phyloP scores from a whole-genome alignment of 2,329 filamentous ascomycete genomes.

The Huntiella savannae region DNA sequence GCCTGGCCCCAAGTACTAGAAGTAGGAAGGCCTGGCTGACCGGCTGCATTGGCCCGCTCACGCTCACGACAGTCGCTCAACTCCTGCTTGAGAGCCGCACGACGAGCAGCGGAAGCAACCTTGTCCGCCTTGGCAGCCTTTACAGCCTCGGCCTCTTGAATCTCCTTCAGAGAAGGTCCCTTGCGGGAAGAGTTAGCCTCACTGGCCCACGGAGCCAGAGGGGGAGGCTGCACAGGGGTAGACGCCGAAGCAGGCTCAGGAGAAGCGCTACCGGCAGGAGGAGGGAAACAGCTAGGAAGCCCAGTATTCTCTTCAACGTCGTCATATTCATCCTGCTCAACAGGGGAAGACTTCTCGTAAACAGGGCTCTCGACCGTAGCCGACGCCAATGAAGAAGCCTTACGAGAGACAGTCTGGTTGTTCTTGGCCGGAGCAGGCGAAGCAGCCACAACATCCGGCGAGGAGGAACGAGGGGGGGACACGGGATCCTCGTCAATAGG shows the following conservation, averaged over 20 bases:
- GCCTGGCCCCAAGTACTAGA: slow-evolving; percentile 76
- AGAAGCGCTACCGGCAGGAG: slow-evolving; percentile 27
- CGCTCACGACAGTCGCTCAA: slow-evolving; percentile 37
- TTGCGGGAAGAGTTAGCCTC: slow-evolving; percentile 57
- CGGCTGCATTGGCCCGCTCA: slow-evolving; percentile 30
- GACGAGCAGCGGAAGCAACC: slow-evolving; percentile 55
- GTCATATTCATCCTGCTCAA: background rate
- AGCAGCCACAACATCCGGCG: background rate
- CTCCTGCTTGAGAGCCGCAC: slow-evolving; percentile 65
- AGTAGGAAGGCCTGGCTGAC: slow-evolving; percentile 61
- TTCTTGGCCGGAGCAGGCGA: background rate
- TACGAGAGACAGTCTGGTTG: too few species aligned
- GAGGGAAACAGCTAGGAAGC: slow-evolving; percentile 58
- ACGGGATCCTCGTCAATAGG: slow-evolving; percentile 30
- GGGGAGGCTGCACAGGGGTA: slow-evolving; percentile 33
- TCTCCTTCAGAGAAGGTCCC: slow-evolving; percentile 85
- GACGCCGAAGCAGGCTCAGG: slow-evolving; percentile 33
- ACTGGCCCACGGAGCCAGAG: slow-evolving; percentile 88
- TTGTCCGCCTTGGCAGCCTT: slow-evolving; percentile 84
- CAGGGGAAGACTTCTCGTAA: background rate
- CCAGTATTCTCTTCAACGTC: slow-evolving; percentile 23
- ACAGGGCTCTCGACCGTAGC: background rate
- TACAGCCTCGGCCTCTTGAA: slow-evolving; percentile 85
- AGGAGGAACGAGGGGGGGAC: slow-evolving; percentile 26
- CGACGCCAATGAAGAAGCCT: background rate